Conservation (phyloP, 2,329 filamentous ascomycete species). For the Penicillium sp. region DNA sequence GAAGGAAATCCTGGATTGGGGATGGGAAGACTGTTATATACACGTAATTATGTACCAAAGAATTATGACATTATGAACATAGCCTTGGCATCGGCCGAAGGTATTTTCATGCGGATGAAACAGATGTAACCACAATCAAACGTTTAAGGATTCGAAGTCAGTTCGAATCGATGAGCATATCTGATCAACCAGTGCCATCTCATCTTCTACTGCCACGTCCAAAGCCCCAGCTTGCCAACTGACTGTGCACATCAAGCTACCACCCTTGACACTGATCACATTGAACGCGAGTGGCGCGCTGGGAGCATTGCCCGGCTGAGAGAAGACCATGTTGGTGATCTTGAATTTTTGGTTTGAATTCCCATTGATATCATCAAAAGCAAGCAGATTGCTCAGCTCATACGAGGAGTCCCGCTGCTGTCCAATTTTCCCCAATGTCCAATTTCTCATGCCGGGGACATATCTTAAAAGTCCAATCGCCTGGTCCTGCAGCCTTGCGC, state of each 20-base stretch:
- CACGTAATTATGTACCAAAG: not conserved
- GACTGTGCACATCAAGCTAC: slow-evolving; percentile 39
- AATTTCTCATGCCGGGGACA: slow-evolving; percentile 40
- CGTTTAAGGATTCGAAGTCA: slow-evolving; percentile 8
- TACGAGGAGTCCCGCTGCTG: slow-evolving; percentile 43
- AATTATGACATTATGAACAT: not conserved
- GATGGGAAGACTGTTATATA: too few relatives aligned
- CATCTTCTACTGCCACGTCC: slow-evolving; percentile 36
- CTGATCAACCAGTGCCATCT: slow-evolving; percentile 13
- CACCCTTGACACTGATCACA: slow-evolving; percentile 42
- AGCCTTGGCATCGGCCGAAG: not conserved
- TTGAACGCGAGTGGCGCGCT: slow-evolving; percentile 45
- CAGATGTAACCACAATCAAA: not conserved
- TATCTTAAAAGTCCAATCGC: slow-evolving; percentile 48
- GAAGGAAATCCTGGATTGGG: too few relatives aligned
- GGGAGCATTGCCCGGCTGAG: slow-evolving; percentile 44
- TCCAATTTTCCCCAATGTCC: slow-evolving; percentile 42
- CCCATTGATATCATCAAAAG: slow-evolving; percentile 37
- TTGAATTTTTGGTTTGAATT: not conserved
- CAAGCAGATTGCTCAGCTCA: slow-evolving; percentile 49
- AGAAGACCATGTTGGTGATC: slow-evolving; percentile 44
- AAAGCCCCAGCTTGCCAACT: slow-evolving; percentile 48
- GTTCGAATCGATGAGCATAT: slow-evolving; percentile 16
- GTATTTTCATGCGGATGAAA: not conserved
- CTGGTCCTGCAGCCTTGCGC: slow-evolving; percentile 38